Evolutionary conservation across 352 stramenopile species (phyloP).

Genomic region (Globisporangium sylvaticum): DNA sequence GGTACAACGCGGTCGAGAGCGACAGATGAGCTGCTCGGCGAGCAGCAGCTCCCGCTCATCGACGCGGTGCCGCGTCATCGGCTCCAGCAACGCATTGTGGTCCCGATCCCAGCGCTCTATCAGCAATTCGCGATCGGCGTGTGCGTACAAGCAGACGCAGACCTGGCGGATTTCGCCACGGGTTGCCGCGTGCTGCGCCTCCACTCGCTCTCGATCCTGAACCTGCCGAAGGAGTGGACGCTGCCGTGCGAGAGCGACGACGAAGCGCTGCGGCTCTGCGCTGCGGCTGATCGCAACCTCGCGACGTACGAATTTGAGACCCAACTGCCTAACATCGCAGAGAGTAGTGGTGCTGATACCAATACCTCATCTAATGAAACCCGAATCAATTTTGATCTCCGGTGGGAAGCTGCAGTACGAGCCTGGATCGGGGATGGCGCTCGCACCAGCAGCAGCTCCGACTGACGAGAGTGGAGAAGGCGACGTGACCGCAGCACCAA

Average conservation of each 20-base stretch:
- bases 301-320: conserved; percentile 54
- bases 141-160: conserved; percentile 37
- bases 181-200: conserved; percentile 42
- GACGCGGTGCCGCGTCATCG: conserved; percentile 23
- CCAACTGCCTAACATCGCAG: conserved; percentile 25
- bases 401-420: conserved; percentile 51
- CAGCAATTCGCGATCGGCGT: conserved; percentile 35
- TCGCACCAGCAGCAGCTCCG: not conserved
- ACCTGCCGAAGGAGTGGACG: conserved; percentile 51
- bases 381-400: conserved; percentile 18
- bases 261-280: conserved; percentile 39
- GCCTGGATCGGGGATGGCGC: not conserved
- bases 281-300: conserved; percentile 31
- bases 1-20: conserved; percentile 24
- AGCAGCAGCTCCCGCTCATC: conserved; percentile 33
- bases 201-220: conserved; percentile 26
- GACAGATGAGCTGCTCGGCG: conserved; percentile 34
- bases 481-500: not conserved
- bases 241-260: conserved; percentile 38
- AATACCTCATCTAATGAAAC: not conserved
- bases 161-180: conserved; percentile 44
- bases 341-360: not conserved
- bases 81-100: conserved; percentile 18
- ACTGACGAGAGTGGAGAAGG: not conserved
- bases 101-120: conserved; percentile 13